These are phyloP conservation scores for Saprolegnia parasitica DNA, from an alignment of 352 stramenopile genomes.

Conservation along the genomic window DNA sequence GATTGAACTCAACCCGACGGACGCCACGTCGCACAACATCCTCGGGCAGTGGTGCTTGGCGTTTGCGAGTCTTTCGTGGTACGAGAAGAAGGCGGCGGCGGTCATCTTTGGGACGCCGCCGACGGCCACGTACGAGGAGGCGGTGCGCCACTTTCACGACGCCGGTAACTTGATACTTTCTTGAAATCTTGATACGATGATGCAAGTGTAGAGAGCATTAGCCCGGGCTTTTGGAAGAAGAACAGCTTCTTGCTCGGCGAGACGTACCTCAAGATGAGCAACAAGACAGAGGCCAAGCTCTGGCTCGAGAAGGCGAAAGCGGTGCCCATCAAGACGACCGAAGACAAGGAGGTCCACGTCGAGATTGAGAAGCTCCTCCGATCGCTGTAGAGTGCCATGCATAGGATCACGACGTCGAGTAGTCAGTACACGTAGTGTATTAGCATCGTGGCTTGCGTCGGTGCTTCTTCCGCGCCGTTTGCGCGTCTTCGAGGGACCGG, in stretches of 20 bases:
- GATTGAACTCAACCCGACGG: constrained; percentile 62
- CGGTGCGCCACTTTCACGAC: constrained; percentile 45
- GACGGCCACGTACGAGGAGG: constrained; percentile 59
- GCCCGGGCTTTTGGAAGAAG: constrained; percentile 72
- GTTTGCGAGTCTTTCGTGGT: constrained; percentile 75
- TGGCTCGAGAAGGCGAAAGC: constrained; percentile 49
- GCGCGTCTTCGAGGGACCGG: constrained; percentile 7
- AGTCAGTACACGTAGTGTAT: no score
- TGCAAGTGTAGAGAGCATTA: constrained; percentile 55
- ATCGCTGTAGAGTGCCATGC: background rate
- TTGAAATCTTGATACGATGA: constrained; percentile 12
- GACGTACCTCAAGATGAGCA: constrained; percentile 68
- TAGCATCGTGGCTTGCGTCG: background rate
- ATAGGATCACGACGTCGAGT: background rate
- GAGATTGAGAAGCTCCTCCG: constrained; percentile 20
- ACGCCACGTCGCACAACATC: constrained; percentile 62
- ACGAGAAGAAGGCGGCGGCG: constrained; percentile 60
- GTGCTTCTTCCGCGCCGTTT: background rate
- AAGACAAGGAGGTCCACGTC: constrained; percentile 36
- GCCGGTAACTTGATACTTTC: constrained; percentile 35
- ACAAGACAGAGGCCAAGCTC: constrained; percentile 35
- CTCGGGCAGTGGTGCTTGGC: constrained; percentile 70
- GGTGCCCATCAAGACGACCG: constrained; percentile 53
- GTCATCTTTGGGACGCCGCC: constrained; percentile 63
- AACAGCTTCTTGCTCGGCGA: constrained; percentile 59